phyloP scores from a whole-genome alignment of 805 yeast species.

The Diddensiella santjacobensis region DNA sequence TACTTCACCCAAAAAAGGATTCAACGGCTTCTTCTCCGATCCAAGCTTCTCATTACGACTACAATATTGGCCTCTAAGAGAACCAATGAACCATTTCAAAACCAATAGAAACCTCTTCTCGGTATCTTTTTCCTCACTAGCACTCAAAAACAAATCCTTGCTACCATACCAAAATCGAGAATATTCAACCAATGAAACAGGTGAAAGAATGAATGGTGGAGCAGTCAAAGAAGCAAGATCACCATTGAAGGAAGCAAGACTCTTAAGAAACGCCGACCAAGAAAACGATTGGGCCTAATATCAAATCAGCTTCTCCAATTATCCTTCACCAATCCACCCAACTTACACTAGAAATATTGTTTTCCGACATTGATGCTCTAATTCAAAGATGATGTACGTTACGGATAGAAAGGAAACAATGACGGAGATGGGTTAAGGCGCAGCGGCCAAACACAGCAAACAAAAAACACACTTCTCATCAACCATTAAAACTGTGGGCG shows the following conservation, averaged over 20 bases:
- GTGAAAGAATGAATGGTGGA: slow-evolving; percentile 92
- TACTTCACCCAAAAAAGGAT: slow-evolving; percentile 93
- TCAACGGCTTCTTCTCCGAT: slow-evolving; percentile 94
- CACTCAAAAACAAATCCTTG: slow-evolving; percentile 75
- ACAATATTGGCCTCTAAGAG: slow-evolving; percentile 89
- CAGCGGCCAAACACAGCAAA: too few relatives aligned
- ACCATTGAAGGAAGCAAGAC: slow-evolving; percentile 88
- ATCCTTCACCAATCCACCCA: neutral
- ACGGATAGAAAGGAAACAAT: neutral
- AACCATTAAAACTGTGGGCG: too few relatives aligned
- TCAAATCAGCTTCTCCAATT: too few relatives aligned
- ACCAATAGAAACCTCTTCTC: slow-evolving; percentile 75
- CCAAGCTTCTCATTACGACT: slow-evolving; percentile 89
- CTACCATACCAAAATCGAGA: slow-evolving; percentile 96
- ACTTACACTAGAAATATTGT: slow-evolving; percentile 23
- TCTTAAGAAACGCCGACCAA: slow-evolving; percentile 91
- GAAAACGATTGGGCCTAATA: slow-evolving; percentile 34
- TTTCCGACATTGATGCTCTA: slow-evolving; percentile 17
- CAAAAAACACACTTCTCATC: too few relatives aligned
- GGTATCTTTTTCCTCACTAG: slow-evolving; percentile 44
- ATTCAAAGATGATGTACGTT: neutral
- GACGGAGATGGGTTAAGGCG: too few relatives aligned
- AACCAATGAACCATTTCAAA: slow-evolving; percentile 85
- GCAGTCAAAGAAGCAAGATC: slow-evolving; percentile 93
- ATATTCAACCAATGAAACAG: slow-evolving; percentile 84